Conservation (phyloP, 2,329 filamentous ascomycete genomes). For the Cytospora mali region DNA sequence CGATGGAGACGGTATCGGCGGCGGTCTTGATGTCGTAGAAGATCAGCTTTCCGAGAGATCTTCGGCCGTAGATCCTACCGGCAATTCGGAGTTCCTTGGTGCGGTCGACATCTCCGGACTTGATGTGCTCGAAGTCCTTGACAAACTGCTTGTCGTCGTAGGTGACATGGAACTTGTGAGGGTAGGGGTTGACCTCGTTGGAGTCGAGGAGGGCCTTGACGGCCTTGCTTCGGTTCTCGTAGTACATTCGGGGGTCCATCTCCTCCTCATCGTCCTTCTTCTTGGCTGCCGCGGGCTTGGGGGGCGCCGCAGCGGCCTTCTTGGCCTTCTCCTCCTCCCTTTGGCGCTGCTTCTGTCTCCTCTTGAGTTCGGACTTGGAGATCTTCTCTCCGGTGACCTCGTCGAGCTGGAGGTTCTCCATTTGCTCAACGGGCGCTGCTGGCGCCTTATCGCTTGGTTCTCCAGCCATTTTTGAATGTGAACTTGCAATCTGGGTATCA, state of each 20-base stretch:
- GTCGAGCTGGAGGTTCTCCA: slow-evolving; percentile 81
- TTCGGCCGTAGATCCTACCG: slow-evolving; percentile 87
- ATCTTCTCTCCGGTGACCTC: slow-evolving; percentile 87
- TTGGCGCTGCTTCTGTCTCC: slow-evolving; percentile 87
- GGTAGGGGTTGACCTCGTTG: slow-evolving; percentile 81
- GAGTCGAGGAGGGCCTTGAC: slow-evolving; percentile 74
- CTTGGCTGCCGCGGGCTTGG: slow-evolving; percentile 53
- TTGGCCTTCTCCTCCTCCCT: slow-evolving; percentile 86
- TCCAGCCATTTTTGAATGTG: slow-evolving; percentile 30
- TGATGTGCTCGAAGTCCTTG: slow-evolving; percentile 72
- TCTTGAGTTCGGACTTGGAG: slow-evolving; percentile 91
- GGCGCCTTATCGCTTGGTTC: slow-evolving; percentile 26
- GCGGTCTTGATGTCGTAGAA: slow-evolving; percentile 82
- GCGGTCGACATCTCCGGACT: slow-evolving; percentile 79
- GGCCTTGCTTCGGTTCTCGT: slow-evolving; percentile 87
- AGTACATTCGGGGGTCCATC: slow-evolving; percentile 71
- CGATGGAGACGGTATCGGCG: slow-evolving; percentile 60
- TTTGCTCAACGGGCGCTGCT: slow-evolving; percentile 50
- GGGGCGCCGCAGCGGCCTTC: slow-evolving; percentile 66
- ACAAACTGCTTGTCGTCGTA: slow-evolving; percentile 82
- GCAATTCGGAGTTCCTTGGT: slow-evolving; percentile 77
- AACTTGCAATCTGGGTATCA: slow-evolving; percentile 3
- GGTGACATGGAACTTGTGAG: slow-evolving; percentile 88
- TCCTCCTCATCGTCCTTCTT: slow-evolving; percentile 63
- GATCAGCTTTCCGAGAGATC: slow-evolving; percentile 80